Evolutionary conservation across 495 filamentous ascomycete species (phyloP), one percentile per base, ranked within the genome.

Genomic region (Hapsidospora chrysogenum): DNA sequence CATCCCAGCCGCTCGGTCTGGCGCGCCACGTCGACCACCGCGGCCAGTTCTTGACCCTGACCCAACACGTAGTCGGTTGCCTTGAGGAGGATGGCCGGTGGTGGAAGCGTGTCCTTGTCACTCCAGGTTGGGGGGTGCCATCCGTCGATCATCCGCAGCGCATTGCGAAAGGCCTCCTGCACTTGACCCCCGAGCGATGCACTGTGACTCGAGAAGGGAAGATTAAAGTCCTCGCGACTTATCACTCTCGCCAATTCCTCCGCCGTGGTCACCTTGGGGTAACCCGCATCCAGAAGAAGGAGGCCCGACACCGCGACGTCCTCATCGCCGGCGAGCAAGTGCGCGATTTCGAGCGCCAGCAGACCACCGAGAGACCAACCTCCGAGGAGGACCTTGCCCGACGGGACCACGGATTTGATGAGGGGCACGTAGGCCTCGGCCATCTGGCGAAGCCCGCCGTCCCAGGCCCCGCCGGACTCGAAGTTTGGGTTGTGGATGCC

Each of bases 401-500:
- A 17, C 13, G 25, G 22, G 21, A 21, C 21, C 33, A 20, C 13
- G n/a, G 11, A 9, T 2, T 43, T 51, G 30, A 63, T 53, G 8
- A 49, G 37, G 2, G 31, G 13, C n/a, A 50, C 29, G 29, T 63
- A 63, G 5, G 40, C 19, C 4, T 35, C 23, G 0, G 54, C 58
- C 54, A 61, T 53, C 37, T 60, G 42, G 2, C 43, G 39, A 13
- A 61, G 46, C 11, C 56, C 52, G 20, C 57, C 56, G 0, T 43
- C 34, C 39, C 48, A 60, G 2, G 35, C 20, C 10, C 21, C 7
- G 17, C 38, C 43, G n/a, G 44, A 26, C n/a, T 41, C 23, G 41
- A 51, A 58, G 31, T 40, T 37, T 0, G 58, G 58, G 31, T 63
- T 60, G 40, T 39, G 35, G 31, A 63, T 58, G 25, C 49, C 56